Evolutionary conservation across 805 yeast genomes (phyloP), one percentile per base, ranked within the genome.

Genomic region (Candida vartiovaarae): DNA sequence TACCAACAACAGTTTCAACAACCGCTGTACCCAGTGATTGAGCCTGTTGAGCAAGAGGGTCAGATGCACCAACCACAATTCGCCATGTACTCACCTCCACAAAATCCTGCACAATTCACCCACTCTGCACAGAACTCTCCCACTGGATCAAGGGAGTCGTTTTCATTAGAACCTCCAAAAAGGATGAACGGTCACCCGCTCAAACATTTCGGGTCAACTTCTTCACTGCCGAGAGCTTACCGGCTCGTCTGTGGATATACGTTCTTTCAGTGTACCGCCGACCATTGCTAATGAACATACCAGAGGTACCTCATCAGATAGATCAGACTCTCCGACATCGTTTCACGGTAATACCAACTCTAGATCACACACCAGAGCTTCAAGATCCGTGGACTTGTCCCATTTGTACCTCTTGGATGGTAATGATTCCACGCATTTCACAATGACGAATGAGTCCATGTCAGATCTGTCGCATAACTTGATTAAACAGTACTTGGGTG

Each of bases 401-500:
- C 73, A 70, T 44, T 41, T 70, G 49, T 68, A 69, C 46, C 47
- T 63, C 40, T 51, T 61, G 52, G 64, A 60, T 39, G 52, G 61
- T 24, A 51, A 51, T 39, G 60, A 54, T 26, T 62, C 64, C 8
- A 47, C 66, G 6, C 70, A 63, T 45, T 58, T 53, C 50, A 67
- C 70, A 1, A 47, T 66, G 10, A 66, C 72, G 2, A 64, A 62
- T 42, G 71, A 68, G 50, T 55, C 61, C 9, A 56, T 72, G 44
- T 73, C 75, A 1, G 82, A 75, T 60, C 66, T 72, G 43, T 68
- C 74, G 32, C 84, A 79, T 46, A 71, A 70, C 53, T 48, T 71
- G 48, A 67, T 78, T 49, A 72, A 70, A 43, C 76, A 69, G 49
- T 75, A 76, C 54, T 60, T 80, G 43, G 82, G 83, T n/a, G 64